Percentiles rank a stretch among this genome's conserved stretches.
Conservation (phyloP, 2,329 filamentous ascomycete genomes). For the Epichloe elymi region DNA sequence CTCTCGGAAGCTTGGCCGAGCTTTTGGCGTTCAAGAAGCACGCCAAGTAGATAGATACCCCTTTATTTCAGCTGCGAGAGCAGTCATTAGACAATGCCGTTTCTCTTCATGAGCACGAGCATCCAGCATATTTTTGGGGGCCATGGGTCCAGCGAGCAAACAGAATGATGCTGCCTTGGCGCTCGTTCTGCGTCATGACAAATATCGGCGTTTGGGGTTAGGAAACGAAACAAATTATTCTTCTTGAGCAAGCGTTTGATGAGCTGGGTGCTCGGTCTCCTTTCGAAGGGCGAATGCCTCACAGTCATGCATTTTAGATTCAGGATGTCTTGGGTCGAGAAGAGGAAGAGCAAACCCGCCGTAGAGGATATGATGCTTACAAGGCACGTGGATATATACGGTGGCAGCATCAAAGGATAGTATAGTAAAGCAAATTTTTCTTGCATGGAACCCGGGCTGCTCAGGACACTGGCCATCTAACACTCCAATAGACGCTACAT, state of each 20-base stretch:
- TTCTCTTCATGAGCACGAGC: slow-evolving; percentile 1
- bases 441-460: too few relatives aligned
- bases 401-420: too few relatives aligned
- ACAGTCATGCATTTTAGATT: background rate
- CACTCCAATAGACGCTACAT: too few relatives aligned
- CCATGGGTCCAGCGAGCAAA: slow-evolving; percentile 3
- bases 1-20: slow-evolving; percentile 68
- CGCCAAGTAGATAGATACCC: slow-evolving; percentile 42
- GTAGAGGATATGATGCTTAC: too few relatives aligned
- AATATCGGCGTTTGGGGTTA: slow-evolving; percentile 6
- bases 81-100: background rate
- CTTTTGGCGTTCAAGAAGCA: slow-evolving; percentile 78
- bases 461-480: too few relatives aligned
- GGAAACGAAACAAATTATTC: background rate
- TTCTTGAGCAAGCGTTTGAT: slow-evolving; percentile 4
- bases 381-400: too few relatives aligned
- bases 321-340: background rate
- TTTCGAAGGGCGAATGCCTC: background rate
- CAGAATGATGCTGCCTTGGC: slow-evolving; percentile 6
- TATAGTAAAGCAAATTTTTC: too few relatives aligned
- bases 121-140: background rate
- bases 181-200: background rate
- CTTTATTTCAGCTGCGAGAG: background rate
- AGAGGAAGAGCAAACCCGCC: background rate
- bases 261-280: background rate